phyloP scores from a whole-genome alignment of 192 early-diverging fungal genomes.

The Geranomyces michiganensis region DNA sequence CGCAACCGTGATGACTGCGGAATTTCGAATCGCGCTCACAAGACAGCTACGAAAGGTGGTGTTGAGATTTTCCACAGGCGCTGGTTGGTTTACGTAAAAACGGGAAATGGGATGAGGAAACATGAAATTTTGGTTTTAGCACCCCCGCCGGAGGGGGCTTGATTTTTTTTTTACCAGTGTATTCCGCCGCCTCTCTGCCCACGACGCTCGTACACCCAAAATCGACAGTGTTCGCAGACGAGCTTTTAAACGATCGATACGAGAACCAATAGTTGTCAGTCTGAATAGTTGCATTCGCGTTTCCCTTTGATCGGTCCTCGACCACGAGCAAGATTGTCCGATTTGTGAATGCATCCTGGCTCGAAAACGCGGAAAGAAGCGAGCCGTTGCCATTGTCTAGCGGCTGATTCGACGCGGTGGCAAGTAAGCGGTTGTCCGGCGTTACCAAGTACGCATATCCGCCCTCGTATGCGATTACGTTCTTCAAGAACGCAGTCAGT shows the following conservation, averaged over 20 bases:
- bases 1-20: slow-evolving; percentile 7
- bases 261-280: not conserved
- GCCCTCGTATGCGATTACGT: not conserved
- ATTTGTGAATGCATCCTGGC: not conserved
- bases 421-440: not conserved
- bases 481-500: not conserved
- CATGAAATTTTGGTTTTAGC: too few relatives aligned
- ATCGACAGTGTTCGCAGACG: too few relatives aligned
- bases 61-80: too few relatives aligned
- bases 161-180: too few relatives aligned
- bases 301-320: not conserved
- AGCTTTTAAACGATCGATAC: not conserved
- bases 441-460: not conserved
- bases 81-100: too few relatives aligned
- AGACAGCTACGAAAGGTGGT: too few relatives aligned
- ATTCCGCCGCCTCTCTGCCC: too few relatives aligned
- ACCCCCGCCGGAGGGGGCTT: too few relatives aligned
- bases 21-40: slow-evolving; percentile 1
- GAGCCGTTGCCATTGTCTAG: not conserved
- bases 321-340: not conserved
- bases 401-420: not conserved
- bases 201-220: too few relatives aligned
- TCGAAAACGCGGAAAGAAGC: not conserved
- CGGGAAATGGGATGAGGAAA: too few relatives aligned
- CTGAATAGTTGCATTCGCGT: not conserved